phyloP scores from a whole-genome alignment of 371 early-diverging fungal species.

The Apophysomyces trapeziformis region DNA sequence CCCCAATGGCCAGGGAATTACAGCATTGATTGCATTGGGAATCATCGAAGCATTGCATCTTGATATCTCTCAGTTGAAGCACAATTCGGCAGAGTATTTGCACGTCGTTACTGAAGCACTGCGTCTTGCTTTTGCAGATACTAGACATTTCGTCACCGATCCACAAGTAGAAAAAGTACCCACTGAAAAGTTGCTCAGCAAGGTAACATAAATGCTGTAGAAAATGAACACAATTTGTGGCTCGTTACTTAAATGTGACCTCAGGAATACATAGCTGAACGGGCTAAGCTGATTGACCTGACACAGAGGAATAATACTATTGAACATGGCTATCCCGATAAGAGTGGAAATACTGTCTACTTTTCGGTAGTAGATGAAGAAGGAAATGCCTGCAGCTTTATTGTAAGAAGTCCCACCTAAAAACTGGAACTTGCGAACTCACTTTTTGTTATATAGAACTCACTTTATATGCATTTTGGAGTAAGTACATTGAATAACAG shows the following conservation, averaged over 20 bases:
- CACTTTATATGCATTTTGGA: slow-evolving; percentile 64
- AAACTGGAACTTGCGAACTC: slow-evolving; percentile 6
- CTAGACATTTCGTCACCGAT: slow-evolving; percentile 69
- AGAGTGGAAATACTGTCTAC: slow-evolving; percentile 75
- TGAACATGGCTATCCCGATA: slow-evolving; percentile 64
- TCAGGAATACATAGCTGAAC: slow-evolving; percentile 58
- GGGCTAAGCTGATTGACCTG: slow-evolving; percentile 64
- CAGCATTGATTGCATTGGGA: slow-evolving; percentile 75
- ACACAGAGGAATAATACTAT: slow-evolving; percentile 47
- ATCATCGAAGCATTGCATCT: slow-evolving; percentile 63
- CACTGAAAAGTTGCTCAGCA: slow-evolving; percentile 53
- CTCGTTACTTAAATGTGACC: neutral
- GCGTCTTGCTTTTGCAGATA: slow-evolving; percentile 80
- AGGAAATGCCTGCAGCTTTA: slow-evolving; percentile 87
- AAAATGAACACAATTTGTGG: neutral
- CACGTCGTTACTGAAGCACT: slow-evolving; percentile 73
- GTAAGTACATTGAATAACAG: slow-evolving; percentile 28
- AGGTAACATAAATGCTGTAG: slow-evolving; percentile 28
- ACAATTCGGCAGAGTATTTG: slow-evolving; percentile 66
- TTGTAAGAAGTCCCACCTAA: slow-evolving; percentile 42
- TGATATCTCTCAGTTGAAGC: slow-evolving; percentile 46
- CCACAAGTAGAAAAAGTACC: slow-evolving; percentile 62
- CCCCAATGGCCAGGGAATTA: slow-evolving; percentile 82
- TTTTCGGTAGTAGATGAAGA: slow-evolving; percentile 77
- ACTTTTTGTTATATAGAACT: slow-evolving; percentile 44